Evolutionary conservation across 2,329 filamentous ascomycete genomes (phyloP), one percentile per base, ranked within the genome.

Genomic region (Aureobasidium sp.): DNA sequence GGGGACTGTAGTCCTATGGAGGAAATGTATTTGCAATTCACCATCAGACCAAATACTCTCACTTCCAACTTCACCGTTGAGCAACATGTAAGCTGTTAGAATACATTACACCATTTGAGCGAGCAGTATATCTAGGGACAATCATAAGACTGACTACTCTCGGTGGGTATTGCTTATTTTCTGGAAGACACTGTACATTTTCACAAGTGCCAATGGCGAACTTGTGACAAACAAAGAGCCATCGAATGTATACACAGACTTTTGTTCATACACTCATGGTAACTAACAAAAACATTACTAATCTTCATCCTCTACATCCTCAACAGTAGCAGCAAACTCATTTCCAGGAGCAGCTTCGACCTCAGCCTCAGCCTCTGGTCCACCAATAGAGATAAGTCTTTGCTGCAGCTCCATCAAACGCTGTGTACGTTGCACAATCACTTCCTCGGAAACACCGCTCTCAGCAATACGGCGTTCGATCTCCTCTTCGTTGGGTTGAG

Each of bases 351-450:
- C 36, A 27, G 27, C 53, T 3, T 34, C 39, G 25, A 6, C n/a
- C 12, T 45, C 51, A 27, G 14, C n/a, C 12, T 45, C 39, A n/a
- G 14, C 51, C 14, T 55, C 51, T n/a, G 53, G 39, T 41, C 14
- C 34, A 15, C 57, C 44, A 17, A 60, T 22, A n/a, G 34, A 64
- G 53, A 69, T 66, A 14, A 71, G 66, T 45, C 64, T 65, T 51
- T 68, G 61, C 62, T 69, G 67, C 52, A 72, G 57, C 45, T 68
- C 62, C 65, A 68, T 64, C 61, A 71, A 65, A 22, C 70, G 55
- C 53, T 69, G 65, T 22, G 69, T 68, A 7, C 68, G 49, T 60
- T 68, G 64, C 53, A 67, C 64, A 15, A 72, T 65, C 5, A 64
- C 65, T 12, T 71, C 64, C 47, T 68, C 61, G 2, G 41, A 62